Conservation (phyloP, 2,329 filamentous ascomycete species). For the Monilinia laxa region DNA sequence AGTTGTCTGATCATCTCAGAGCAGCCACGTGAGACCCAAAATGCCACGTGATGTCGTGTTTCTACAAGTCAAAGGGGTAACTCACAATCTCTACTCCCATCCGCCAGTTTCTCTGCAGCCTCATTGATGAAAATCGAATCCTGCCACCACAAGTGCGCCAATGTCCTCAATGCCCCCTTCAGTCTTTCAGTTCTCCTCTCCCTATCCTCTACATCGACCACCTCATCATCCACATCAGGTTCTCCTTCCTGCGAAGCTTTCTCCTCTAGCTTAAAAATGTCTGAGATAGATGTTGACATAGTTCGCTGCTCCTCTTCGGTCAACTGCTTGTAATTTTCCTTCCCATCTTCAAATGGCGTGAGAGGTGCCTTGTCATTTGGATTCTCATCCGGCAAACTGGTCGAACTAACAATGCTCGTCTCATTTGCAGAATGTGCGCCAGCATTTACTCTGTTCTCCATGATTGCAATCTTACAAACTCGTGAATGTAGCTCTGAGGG, state of each 20-base stretch:
- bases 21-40: slow-evolving; percentile 7
- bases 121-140: slow-evolving; percentile 46
- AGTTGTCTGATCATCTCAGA: neutral
- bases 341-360: neutral
- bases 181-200: slow-evolving; percentile 35
- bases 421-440: neutral
- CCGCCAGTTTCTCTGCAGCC: slow-evolving; percentile 53
- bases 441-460: neutral
- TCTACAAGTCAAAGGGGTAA: slow-evolving; percentile 23
- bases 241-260: slow-evolving; percentile 22
- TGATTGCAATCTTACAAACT: slow-evolving; percentile 7
- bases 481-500: neutral
- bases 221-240: slow-evolving; percentile 27
- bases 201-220: slow-evolving; percentile 38
- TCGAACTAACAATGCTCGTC: neutral
- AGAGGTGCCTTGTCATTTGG: neutral
- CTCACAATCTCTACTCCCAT: slow-evolving; percentile 57
- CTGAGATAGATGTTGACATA: slow-evolving; percentile 29
- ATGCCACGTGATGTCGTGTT: neutral
- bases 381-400: neutral
- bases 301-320: slow-evolving; percentile 25
- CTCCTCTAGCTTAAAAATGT: slow-evolving; percentile 32
- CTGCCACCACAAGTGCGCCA: slow-evolving; percentile 45
- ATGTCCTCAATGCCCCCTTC: slow-evolving; percentile 28
- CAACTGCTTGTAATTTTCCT: slow-evolving; percentile 7